These are phyloP conservation scores for Spathaspora gorwiae DNA, from an alignment of 805 yeast species.

Conservation along the genomic window DNA sequence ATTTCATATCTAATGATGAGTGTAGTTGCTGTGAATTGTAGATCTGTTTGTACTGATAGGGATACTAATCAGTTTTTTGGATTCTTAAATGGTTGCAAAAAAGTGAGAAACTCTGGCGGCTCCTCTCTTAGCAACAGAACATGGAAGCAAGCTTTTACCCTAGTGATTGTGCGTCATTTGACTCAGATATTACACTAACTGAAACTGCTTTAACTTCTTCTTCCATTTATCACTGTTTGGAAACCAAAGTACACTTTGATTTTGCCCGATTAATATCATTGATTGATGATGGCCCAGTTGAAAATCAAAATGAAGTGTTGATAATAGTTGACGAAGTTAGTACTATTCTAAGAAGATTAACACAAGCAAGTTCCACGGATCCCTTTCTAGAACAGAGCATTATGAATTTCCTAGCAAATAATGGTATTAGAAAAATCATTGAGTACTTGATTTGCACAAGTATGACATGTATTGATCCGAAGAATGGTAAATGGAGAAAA, in stretches of 20 bases:
- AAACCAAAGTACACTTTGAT: neutral
- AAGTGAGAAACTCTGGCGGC: too few species aligned
- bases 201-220: too few species aligned
- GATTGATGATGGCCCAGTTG: neutral
- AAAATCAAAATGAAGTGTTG: neutral
- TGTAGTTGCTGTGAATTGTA: neutral
- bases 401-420: neutral
- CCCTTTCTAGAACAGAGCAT: neutral
- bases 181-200: neutral
- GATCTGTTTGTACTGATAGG: neutral
- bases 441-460: neutral
- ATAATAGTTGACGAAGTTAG: neutral
- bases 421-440: neutral
- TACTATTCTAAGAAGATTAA: neutral
- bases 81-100: too few species aligned
- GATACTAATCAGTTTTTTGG: neutral
- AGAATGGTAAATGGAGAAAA: neutral
- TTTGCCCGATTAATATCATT: neutral
- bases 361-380: neutral
- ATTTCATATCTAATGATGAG: neutral
- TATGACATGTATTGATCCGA: neutral
- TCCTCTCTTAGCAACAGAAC: too few species aligned
- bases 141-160: neutral
- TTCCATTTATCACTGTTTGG: neutral
- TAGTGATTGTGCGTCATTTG: neutral